Conservation (phyloP, 2,329 filamentous ascomycete species). For the Botrytis sinoallii region DNA sequence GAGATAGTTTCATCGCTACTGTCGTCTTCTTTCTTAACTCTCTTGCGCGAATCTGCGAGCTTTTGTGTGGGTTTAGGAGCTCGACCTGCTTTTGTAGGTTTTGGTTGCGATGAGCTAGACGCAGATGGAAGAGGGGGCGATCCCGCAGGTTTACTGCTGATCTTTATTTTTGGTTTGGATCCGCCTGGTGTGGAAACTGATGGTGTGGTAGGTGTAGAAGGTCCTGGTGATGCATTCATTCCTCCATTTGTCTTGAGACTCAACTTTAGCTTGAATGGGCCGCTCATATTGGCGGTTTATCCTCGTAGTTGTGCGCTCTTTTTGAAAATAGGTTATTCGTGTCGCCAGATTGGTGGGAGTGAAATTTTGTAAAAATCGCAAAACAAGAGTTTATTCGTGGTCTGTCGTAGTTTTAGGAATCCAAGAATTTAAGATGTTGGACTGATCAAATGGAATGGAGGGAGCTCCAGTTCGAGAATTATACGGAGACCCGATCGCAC, state of each 20-base stretch:
- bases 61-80: constrained; percentile 59
- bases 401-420: background rate
- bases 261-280: constrained; percentile 25
- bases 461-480: constrained; percentile 16
- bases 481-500: constrained; percentile 19
- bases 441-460: background rate
- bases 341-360: background rate
- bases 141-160: constrained; percentile 31
- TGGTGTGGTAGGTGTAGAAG: constrained; percentile 25
- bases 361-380: background rate
- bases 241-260: constrained; percentile 13
- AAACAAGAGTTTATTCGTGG: background rate
- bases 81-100: constrained; percentile 59
- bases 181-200: constrained; percentile 27
- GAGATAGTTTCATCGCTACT: constrained; percentile 43
- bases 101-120: constrained; percentile 28
- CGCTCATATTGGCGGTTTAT: constrained; percentile 28
- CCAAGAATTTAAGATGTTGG: background rate
- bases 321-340: background rate
- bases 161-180: constrained; percentile 35
- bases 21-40: constrained; percentile 53
- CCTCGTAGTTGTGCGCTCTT: background rate
- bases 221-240: constrained; percentile 8
- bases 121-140: constrained; percentile 22
- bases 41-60: constrained; percentile 56